phyloP scores from a whole-genome alignment of 2,329 filamentous ascomycete species.

The Pseudopithomyces chartarum region DNA sequence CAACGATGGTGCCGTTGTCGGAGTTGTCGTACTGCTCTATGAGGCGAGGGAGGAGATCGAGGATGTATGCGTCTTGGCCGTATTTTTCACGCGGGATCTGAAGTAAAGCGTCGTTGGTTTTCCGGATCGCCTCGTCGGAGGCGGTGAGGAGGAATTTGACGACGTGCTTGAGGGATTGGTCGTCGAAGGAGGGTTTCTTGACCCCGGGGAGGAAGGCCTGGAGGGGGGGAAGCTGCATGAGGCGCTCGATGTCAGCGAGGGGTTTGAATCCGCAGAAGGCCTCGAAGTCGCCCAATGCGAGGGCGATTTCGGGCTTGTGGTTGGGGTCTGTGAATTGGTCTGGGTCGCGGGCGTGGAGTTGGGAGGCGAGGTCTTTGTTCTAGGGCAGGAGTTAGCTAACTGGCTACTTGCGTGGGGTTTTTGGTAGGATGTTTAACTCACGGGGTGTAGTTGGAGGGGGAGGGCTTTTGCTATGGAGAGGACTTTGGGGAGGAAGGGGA shows the following conservation, averaged over 20 bases:
- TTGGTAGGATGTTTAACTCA: slow-evolving; percentile 16
- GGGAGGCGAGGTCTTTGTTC: slow-evolving; percentile 67
- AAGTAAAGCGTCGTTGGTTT: slow-evolving; percentile 59
- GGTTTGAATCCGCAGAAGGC: slow-evolving; percentile 78
- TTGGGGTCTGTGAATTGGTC: slow-evolving; percentile 72
- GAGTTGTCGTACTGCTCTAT: slow-evolving; percentile 65
- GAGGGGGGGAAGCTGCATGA: slow-evolving; percentile 63
- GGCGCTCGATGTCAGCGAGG: slow-evolving; percentile 60
- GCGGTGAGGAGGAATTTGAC: slow-evolving; percentile 62
- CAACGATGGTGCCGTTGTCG: slow-evolving; percentile 72
- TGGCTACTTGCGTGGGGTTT: no score
- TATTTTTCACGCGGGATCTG: slow-evolving; percentile 56
- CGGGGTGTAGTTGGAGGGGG: slow-evolving; percentile 74
- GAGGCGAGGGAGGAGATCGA: slow-evolving; percentile 67
- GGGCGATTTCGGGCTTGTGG: slow-evolving; percentile 80
- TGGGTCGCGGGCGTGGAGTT: slow-evolving; percentile 68
- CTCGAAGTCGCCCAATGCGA: slow-evolving; percentile 74
- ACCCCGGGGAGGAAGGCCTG: slow-evolving; percentile 57
- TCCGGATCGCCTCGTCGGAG: slow-evolving; percentile 57
- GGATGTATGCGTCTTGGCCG: slow-evolving; percentile 62
- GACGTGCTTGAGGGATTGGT: slow-evolving; percentile 62
- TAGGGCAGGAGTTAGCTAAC: no score
- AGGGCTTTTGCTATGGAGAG: slow-evolving; percentile 77
- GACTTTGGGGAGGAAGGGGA: slow-evolving; percentile 78
- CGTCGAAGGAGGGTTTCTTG: slow-evolving; percentile 55